Evolutionary conservation across 768 basidiomycete genomes (phyloP), one percentile per base, ranked within the genome.

Genomic region (Neoboletus subvelutipes): DNA sequence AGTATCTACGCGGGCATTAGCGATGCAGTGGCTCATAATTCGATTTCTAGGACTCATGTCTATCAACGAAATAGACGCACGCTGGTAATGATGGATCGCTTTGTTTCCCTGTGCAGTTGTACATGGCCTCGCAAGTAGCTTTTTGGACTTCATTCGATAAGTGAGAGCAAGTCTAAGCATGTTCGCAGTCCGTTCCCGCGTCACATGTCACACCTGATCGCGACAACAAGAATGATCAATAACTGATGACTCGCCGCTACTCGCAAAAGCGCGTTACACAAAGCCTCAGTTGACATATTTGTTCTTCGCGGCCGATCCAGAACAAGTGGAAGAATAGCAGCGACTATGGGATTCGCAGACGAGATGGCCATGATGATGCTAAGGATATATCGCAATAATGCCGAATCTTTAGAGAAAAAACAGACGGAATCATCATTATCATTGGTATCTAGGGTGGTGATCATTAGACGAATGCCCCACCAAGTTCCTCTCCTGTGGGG

Each of bases 381-480:
- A 78, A 74, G 43, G 76, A 74, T 67, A 73, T 77, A 70, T 77
- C 73, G 66, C 74, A 79, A 71, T 73, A 79, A 73, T 69, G 69
- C 62, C 61, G 67, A 67, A 76, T 74, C 71, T 71, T 76, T 64
- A 61, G 64, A 67, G 57, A 68, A 60, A 52, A 64, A 64, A 67
- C 65, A 62, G 61, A 56, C 26, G 61, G 18, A 67, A 70, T 67
- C 63, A 70, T 65, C 59, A 64, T 64, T 69, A 67, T 78, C 75
- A 80, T 75, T 76, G 76, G 75, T 81, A 81, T 81, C 79, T 77
- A 78, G 69, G 67, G 60, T 73, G 75, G 60, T 79, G 78, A 67
- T 75, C 75, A 73, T 75, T 75, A 63, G 78, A 75, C 58, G 79
- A 72, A 59, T 75, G 75, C 63, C 79, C 79, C 67, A 80, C 77